Evolutionary conservation across 2,329 filamentous ascomycete species (phyloP).

Genomic region (Onygenales sp.): DNA sequence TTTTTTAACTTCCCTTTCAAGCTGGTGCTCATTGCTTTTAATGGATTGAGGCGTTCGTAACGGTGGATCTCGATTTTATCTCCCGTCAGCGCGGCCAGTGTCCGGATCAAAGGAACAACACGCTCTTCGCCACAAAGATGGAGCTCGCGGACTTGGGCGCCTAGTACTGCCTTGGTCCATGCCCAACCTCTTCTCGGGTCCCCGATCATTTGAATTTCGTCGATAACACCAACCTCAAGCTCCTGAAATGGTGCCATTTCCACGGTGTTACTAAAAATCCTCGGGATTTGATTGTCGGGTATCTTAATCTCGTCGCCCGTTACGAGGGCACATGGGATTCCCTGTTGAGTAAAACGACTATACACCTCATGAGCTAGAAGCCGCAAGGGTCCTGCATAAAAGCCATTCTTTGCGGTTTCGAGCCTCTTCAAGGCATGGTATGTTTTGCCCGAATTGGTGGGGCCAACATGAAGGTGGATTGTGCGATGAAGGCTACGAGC

Average conservation of each 20-base stretch:
- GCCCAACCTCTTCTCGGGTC: conserved; percentile 75
- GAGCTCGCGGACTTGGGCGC: conserved; percentile 76
- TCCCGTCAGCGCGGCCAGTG: conserved; percentile 67
- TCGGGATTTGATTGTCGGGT: conserved; percentile 45
- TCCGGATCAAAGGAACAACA: conserved; percentile 66
- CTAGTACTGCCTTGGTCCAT: conserved; percentile 86
- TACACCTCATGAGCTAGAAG: conserved; percentile 93
- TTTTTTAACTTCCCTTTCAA: conserved; percentile 54
- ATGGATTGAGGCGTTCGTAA: conserved; percentile 73
- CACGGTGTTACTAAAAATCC: conserved; percentile 79
- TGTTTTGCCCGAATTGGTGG: conserved; percentile 97
- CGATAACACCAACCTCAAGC: conserved; percentile 87
- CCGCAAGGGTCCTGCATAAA: conserved; percentile 84
- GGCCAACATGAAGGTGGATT: conserved; percentile 87
- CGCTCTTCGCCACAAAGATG: conserved; percentile 90
- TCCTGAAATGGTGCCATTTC: conserved; percentile 64
- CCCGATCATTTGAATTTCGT: conserved; percentile 97
- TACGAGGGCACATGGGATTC: conserved; percentile 65
- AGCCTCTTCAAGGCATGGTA: conserved; percentile 84
- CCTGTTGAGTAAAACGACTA: conserved; percentile 69
- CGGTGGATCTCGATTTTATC: conserved; percentile 73
- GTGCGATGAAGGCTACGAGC: conserved; percentile 72
- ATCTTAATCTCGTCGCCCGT: conserved; percentile 84
- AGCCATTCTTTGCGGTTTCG: conserved; percentile 63
- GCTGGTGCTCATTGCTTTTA: conserved; percentile 56